Base-by-base conservation (phyloP, 306 rosid genomes). In the Dalbergia cochinchinensis region DNA sequence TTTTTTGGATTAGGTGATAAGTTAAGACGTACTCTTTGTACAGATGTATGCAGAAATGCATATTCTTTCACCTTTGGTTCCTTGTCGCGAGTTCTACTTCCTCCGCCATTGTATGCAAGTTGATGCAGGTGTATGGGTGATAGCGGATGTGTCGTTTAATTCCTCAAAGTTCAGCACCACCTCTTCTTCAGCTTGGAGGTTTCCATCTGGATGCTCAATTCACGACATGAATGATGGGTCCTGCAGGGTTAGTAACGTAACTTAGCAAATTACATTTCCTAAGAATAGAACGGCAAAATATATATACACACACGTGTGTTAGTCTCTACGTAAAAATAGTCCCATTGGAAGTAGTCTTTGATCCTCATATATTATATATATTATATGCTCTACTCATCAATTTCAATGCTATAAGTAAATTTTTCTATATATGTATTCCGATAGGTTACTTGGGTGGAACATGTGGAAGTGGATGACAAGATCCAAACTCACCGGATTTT, bases 191-290 rank as follows among this genome's bases (percentile, higher is more conserved):
- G 44, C 83, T 61, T 86, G 97, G 94, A 88, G 80, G 79, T 79
- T 89, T 61, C 98, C 97, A 51, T 94, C 97, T 13, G 98, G 97
- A 12, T 92, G 92, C 83, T 58, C 92, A 82, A 88, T 94, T 77
- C 78, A 88, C 15, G 92, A 90, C 22, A 33, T 84, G 82, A 19
- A 78, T 1, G 60, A 83, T 76, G 89, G 88, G 12, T 83, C 69
- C 34, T 87, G 90, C 67, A 82, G 63, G 88, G 96, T 92, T 14
- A 54, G 41, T 26, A 26, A 26, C 31, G 86, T 74, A 15, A 37
- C 41, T 37, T 37, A 37, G 15, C 13, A 9, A 10, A 47, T 47
- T 47, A 47, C 13, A 9, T 9, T 47, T 47, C 11, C 53, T 47
- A 37, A 37, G 3, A 37, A 37, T 5, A 4, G 41, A 37, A 37